Base-by-base conservation (phyloP, 2,329 filamentous ascomycete genomes). In the Nigrospora oryzae region DNA sequence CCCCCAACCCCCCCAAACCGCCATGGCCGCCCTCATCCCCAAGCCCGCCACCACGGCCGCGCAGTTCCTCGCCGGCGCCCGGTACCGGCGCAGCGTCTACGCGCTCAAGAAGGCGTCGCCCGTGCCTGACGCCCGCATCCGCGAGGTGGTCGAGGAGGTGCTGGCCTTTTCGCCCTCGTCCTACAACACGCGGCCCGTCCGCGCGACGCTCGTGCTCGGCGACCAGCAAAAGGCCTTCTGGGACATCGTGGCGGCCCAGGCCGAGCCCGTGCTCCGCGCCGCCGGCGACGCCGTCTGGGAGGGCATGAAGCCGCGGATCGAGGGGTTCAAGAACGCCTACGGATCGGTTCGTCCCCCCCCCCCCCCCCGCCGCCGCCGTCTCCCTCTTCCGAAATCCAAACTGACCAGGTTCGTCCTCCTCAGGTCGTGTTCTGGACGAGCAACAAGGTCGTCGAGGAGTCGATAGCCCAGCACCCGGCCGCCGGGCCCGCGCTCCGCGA, bases 51-150 rank as follows among this genome's bases (percentile, higher is more conserved):
- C 54, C 46, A 46, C 51, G 39, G 40, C 53, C n/a, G 47, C 49
- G 41, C 50, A 57, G 39, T 58, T 46, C 44, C 54, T 62, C n/a
- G 52, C 51, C n/a, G 56, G 55, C 37, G 52, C 57, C 31, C 50
- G 48, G 38, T 49, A 50, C 44, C 60, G 60, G 23, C 59, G 62
- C 10, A 55, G 53, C 19, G 52, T 61, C 43, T 59, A 62, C 47
- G 48, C 44, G 31, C 51, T 63, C 0, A 54, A 52, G 28, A 52
- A 52, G 23, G 47, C 53, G 8, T 61, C 57, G 10, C 49, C 53
- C 2, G 59, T 63, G 14, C 42, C 61, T 2, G 59, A 64, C 42
- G 47, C 46, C 16, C 55, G 55, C 38, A 56, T 64, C 19, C 42
- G 55, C 40, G 50, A 59, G 31, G 53, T 64, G 13, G 39, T 64